Base-by-base conservation (phyloP, 2,329 filamentous ascomycete species). In the Penicillium frequentans region DNA sequence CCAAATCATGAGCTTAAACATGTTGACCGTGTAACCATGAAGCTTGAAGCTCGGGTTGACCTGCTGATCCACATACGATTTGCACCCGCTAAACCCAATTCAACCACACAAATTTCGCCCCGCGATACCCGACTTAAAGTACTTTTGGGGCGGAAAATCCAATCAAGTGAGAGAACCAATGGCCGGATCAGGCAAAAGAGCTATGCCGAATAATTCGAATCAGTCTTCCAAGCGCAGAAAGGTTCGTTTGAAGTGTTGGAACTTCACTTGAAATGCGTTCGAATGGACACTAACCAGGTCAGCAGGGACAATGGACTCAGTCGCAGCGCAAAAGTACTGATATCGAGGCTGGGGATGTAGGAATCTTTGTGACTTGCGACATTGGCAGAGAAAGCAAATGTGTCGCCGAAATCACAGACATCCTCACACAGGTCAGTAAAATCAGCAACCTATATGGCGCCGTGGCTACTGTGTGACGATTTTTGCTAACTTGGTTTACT, bases 331-430 rank as follows among this genome's bases (percentile, higher is more conserved):
- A 56, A 59, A 43, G 65, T 66, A 56, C 58, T 59, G 35, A 61
- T 24, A 67, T 80, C 50, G 75, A 78, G 55, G 67, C 63, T 52
- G 85, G 84, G 16, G 84, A 87, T 65, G 77, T 79, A 50, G 86
- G 86, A 11, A 84, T 88, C 27, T 87, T 86, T 77, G 81, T 84
- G 43, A 86, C 85, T 3, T 87, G 85, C 68, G 81, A 84, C 57
- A 84, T 83, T 73, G 84, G 84, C 58, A 82, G 79, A 66, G 85
- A 88, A 73, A 77, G 75, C 42, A 86, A 85, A 72, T 85, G 83
- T 56, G 78, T 84, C 23, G 75, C 75, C 45, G 86, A 88, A 63
- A 74, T 84, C 50, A 71, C 80, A 43, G 84, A 86, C 69, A 66
- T 87, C 11, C 83, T 88, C 65, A 75, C 79, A 39, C 78, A 85